A percentile compares a stretch with the other conserved stretches of the same genome.
phyloP scores from a whole-genome alignment of 2,329 filamentous ascomycete species.

The Truncatella angustata region DNA sequence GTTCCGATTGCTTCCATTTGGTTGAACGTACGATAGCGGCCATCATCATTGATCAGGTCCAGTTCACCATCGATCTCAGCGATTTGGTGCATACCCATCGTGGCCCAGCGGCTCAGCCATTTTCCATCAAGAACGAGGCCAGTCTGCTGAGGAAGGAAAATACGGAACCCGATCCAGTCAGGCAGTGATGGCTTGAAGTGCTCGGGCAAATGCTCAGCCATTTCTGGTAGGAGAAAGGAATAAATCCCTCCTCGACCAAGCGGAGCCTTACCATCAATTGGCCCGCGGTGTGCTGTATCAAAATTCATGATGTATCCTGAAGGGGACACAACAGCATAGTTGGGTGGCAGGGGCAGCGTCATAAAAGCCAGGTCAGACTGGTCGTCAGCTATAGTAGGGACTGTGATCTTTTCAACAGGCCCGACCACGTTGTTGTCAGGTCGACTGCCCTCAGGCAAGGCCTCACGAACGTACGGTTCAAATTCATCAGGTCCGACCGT shows the following conservation, averaged over 20 bases:
- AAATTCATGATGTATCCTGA: neutral
- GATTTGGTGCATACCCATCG: neutral
- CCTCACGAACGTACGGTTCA: neutral
- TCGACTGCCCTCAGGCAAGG: neutral
- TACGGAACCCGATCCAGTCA: neutral
- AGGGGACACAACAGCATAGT: neutral
- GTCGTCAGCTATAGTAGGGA: neutral
- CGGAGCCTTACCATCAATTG: neutral
- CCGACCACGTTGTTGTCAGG: neutral
- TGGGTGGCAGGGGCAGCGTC: neutral
- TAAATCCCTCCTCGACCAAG: neutral
- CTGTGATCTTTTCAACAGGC: neutral
- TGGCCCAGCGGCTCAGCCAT: neutral
- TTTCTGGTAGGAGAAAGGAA: neutral
- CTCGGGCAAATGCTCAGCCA: neutral
- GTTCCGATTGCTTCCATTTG: neutral
- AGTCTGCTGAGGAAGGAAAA: neutral
- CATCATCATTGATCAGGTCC: neutral
- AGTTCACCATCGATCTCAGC: constrained; percentile 1
- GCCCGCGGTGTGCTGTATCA: neutral
- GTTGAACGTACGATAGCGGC: neutral
- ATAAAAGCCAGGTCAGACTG: neutral
- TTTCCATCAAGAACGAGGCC: neutral
- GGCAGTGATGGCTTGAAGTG: neutral
- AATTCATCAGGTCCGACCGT: neutral